Evolutionary conservation across 1,139 yeast species (phyloP).

Genomic region (Lodderomyces jiufengensis): DNA sequence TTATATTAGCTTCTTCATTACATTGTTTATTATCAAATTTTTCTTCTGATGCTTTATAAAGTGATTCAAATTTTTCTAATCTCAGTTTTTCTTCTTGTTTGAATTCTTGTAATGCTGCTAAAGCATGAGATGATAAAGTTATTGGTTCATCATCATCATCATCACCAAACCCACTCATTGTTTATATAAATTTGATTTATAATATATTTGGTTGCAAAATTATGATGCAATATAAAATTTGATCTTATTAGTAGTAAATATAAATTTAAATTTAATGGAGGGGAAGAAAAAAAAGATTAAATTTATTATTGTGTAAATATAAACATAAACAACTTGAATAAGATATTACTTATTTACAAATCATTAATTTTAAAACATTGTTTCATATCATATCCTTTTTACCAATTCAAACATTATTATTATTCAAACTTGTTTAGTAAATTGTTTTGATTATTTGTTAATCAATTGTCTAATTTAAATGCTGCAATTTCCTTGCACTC

Average conservation of each 20-base stretch:
- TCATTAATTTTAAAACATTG: no score
- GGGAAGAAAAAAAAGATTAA: neutral
- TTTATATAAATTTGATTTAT: neutral
- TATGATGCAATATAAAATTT: conserved; percentile 1
- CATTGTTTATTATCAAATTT: conserved; percentile 32
- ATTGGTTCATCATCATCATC: conserved; percentile 44
- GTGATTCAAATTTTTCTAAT: conserved; percentile 52
- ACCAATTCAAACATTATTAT: no score
- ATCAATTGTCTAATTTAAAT: no score
- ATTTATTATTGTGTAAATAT: no score
- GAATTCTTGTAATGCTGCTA: conserved; percentile 77
- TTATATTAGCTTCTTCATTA: conserved; percentile 12
- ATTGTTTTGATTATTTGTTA: no score
- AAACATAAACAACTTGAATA: no score
- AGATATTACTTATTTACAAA: no score
- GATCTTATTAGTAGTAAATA: neutral
- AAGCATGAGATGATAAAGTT: conserved; percentile 62
- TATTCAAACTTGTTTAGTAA: no score
- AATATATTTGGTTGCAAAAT: neutral
- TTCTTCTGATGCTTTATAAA: conserved; percentile 58
- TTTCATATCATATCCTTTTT: no score
- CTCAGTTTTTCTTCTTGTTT: conserved; percentile 62
- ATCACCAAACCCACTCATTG: conserved; percentile 29
- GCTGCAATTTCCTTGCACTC: conserved; percentile 26
- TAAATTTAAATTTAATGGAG: neutral